phyloP scores from a whole-genome alignment of 331 rosid genomes.

The Prunus yedoensis region DNA sequence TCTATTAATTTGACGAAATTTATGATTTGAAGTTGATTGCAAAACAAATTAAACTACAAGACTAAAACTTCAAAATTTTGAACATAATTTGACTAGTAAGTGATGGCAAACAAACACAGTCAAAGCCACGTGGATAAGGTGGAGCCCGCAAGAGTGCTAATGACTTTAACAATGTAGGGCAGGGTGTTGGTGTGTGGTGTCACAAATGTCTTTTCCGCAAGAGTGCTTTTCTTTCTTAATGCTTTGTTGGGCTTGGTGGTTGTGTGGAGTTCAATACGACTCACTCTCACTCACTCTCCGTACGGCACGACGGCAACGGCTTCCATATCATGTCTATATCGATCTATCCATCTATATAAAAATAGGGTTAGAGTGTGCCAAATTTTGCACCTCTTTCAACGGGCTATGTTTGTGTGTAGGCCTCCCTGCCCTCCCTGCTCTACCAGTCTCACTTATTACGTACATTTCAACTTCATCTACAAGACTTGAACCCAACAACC shows the following conservation, averaged over 20 bases:
- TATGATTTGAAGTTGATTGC: no score
- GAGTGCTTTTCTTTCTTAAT: neutral
- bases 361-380: neutral
- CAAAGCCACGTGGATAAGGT: neutral
- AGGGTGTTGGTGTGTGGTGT: neutral
- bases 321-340: neutral
- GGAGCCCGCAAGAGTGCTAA: neutral
- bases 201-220: neutral
- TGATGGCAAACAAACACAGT: neutral
- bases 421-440: neutral
- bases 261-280: neutral
- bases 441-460: neutral
- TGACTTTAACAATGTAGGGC: neutral
- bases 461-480: neutral
- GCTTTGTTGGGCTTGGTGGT: neutral
- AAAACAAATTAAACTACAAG: no score
- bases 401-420: neutral
- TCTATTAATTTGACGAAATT: no score
- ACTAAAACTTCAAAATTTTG: no score
- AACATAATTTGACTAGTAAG: no score
- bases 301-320: neutral
- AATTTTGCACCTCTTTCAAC: neutral
- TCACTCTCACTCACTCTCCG: neutral
- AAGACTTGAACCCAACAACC: neutral
- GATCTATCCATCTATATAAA: neutral